Evolutionary conservation across 805 yeast species (phyloP), one percentile per base, ranked within the genome.

Genomic region (Komagataella mondaviorum): DNA sequence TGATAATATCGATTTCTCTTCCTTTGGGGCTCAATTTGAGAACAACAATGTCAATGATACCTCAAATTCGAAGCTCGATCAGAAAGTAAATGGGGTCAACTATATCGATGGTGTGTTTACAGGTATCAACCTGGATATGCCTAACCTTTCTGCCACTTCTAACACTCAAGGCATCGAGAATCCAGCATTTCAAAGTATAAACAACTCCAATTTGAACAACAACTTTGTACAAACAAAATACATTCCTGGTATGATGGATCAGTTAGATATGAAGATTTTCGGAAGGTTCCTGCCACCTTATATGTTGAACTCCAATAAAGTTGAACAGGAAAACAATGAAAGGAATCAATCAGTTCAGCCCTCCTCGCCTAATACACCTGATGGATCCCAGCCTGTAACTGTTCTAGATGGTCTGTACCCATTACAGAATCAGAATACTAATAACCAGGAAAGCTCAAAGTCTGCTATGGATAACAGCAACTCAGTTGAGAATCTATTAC

Each of bases 271-370:
- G 60, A 90, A 87, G 60, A 74, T 88, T 17, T 88, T 88, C 70
- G 96, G 96, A 1, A 69, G 86, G 45, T 82, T 85, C 55, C 62
- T 87, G 49, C 96, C 96, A 2, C 93, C 95, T 3, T 87, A 85
- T 61, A 87, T 87, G 95, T 71, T 81, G 46, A 65, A 66, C 50
- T 62, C 39, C 39, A 30, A 30, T 14, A 30, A 30, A 14, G 39
- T 30, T 30, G 39, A 30, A 30, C 39, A 30, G 39, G 39, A 14
- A 10, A 12, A 30, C 6, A 30, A 30, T 30, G 39, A 30, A 7
- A 30, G 39, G 39, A 30, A 30, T 10, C 39, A 8, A 8, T 10
- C 39, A 30, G 39, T 8, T 14, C 39, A 30, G 14, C 39, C 39
- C 10, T 30, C 39, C 14, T 30, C 39, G 39, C 14, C 39, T 12